A percentile compares a stretch with the other conserved stretches of the same genome.
Evolutionary conservation across 129 eudicot genomes (phyloP).

Genomic region (Mikania micrantha): DNA sequence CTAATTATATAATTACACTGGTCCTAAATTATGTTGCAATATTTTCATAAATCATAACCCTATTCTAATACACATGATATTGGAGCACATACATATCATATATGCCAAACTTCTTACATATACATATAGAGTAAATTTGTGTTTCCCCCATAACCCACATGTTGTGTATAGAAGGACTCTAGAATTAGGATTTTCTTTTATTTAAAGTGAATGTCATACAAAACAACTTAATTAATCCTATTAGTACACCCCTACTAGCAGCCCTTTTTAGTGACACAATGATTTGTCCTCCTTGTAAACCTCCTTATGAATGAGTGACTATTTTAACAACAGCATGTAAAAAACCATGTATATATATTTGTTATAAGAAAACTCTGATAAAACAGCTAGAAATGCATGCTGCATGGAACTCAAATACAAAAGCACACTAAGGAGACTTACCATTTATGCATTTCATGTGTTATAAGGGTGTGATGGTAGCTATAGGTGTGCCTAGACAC

Average conservation of each 20-base stretch:
- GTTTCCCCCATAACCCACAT: neutral
- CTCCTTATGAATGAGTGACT: neutral
- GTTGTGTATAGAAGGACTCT: neutral
- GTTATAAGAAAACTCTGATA: neutral
- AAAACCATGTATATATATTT: neutral
- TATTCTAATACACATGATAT: neutral
- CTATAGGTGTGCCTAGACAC: neutral
- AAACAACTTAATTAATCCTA: neutral
- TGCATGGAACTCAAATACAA: neutral
- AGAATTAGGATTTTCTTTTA: neutral
- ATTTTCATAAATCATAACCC: neutral
- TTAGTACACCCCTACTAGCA: too few species aligned
- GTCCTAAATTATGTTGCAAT: neutral
- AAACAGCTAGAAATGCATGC: neutral
- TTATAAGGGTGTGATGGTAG: neutral
- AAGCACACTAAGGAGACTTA: neutral
- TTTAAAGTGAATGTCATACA: neutral
- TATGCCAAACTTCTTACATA: neutral
- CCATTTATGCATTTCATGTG: neutral
- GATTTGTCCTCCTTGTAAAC: neutral
- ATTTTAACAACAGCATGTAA: neutral
- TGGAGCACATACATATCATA: neutral
- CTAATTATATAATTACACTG: neutral
- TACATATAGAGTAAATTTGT: neutral
- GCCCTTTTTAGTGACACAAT: neutral